Conservation (phyloP, 1,284 basidiomycete species). For the Cryptococcus deneoformans region DNA sequence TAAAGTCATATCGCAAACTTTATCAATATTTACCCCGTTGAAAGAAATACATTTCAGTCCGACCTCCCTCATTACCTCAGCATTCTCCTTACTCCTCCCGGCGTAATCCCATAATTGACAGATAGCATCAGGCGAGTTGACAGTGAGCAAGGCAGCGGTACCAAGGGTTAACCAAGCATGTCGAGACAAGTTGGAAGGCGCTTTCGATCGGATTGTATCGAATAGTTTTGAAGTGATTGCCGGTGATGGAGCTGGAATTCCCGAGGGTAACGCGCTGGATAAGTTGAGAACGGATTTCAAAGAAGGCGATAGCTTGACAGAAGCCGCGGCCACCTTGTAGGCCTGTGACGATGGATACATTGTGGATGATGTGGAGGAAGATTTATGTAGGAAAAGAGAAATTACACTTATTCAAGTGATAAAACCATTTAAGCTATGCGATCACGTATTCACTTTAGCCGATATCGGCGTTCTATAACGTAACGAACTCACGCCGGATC, state of each 20-base stretch:
- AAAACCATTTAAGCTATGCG: too few relatives aligned
- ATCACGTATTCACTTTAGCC: too few relatives aligned
- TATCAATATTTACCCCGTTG: slow-evolving; percentile 62
- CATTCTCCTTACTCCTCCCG: slow-evolving; percentile 15
- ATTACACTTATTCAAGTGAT: too few relatives aligned
- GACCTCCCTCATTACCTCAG: slow-evolving; percentile 77
- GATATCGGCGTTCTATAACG: too few relatives aligned
- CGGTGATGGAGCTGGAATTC: slow-evolving; percentile 31
- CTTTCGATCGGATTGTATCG: slow-evolving; percentile 25
- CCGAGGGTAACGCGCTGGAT: slow-evolving; percentile 27
- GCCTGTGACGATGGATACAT: too few relatives aligned
- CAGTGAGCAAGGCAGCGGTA: slow-evolving; percentile 40
- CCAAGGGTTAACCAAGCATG: slow-evolving; percentile 37
- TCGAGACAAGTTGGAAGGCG: slow-evolving; percentile 12
- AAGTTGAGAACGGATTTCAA: slow-evolving; percentile 42
- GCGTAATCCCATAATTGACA: slow-evolving; percentile 41
- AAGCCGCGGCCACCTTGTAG: not conserved
- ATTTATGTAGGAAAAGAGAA: too few relatives aligned
- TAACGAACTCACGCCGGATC: too few relatives aligned
- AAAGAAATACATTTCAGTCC: slow-evolving; percentile 93
- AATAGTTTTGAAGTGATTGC: slow-evolving; percentile 22
- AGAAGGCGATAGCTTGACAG: slow-evolving; percentile 38
- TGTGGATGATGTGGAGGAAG: too few relatives aligned
- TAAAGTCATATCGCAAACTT: not conserved
- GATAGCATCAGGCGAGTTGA: slow-evolving; percentile 43